Percentiles rank a stretch among this genome's conserved stretches.
Conservation (phyloP, 2,329 filamentous ascomycete species). For the Westerdykella ornata region DNA sequence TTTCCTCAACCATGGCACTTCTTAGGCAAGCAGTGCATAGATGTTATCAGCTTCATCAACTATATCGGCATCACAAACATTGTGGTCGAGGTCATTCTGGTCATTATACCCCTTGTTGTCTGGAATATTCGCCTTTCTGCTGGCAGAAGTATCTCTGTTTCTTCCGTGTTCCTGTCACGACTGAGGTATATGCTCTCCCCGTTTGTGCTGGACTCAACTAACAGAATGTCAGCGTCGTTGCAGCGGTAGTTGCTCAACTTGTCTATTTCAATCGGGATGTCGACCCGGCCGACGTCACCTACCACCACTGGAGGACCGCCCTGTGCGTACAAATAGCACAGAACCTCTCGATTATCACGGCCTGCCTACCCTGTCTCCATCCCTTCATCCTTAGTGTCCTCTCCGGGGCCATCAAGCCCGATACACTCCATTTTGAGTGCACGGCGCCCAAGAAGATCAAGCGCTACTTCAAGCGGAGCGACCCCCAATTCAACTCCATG, state of each 20-base stretch:
- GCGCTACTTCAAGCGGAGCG: conserved; percentile 1
- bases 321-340: conserved; percentile 25
- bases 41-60: conserved; percentile 21
- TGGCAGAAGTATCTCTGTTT: conserved; percentile 20
- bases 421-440: conserved; percentile 7
- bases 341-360: conserved; percentile 25
- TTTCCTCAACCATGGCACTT: conserved; percentile 19
- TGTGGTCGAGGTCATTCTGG: conserved; percentile 19
- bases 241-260: conserved; percentile 16
- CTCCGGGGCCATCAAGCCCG: conserved; percentile 11
- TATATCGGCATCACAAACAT: conserved; percentile 26
- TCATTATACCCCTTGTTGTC: conserved; percentile 22
- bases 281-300: conserved; percentile 8
- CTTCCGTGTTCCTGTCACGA: conserved; percentile 17
- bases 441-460: neutral
- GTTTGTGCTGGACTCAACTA: neutral
- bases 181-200: conserved; percentile 13
- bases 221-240: conserved; percentile 16
- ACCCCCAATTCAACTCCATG: conserved; percentile 5
- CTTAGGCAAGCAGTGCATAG: conserved; percentile 14
- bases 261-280: conserved; percentile 17
- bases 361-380: conserved; percentile 21
- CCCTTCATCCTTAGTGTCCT: conserved; percentile 21
- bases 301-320: conserved; percentile 14
- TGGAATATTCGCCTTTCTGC: conserved; percentile 21